Evolutionary conservation across 768 basidiomycete genomes (phyloP).

Genomic region (Porphyrellus cyaneotinctus): DNA sequence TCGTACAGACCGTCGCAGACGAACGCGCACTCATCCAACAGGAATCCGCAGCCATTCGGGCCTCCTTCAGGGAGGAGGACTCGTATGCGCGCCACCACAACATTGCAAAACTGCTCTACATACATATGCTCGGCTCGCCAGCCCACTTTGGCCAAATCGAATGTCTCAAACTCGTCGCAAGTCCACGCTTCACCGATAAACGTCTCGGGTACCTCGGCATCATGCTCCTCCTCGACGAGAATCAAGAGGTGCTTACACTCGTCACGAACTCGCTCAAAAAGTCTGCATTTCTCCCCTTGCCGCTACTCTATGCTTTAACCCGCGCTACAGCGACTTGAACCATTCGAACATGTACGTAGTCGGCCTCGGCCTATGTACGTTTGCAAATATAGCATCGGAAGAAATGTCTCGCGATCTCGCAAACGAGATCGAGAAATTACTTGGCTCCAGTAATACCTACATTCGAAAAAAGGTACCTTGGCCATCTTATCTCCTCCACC

Average conservation of each 20-base stretch:
- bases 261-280: constrained; percentile 99
- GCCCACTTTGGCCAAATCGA: constrained; percentile 99
- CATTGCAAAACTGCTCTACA: constrained; percentile 96
- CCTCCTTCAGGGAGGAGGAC: constrained; percentile 96
- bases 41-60: constrained; percentile 94
- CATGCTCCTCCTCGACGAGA: constrained; percentile 96
- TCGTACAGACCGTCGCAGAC: constrained; percentile 86
- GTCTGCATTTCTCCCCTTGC: constrained; percentile 38
- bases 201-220: constrained; percentile 95
- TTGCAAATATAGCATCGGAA: constrained; percentile 98
- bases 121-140: constrained; percentile 97
- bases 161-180: constrained; percentile 91
- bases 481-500: neutral
- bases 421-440: constrained; percentile 95
- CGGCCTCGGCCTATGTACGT: constrained; percentile 94
- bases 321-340: constrained; percentile 83
- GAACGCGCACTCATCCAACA: constrained; percentile 96
- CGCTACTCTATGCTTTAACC: constrained; percentile 8
- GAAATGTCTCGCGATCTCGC: constrained; percentile 99
- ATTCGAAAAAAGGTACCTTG: constrained; percentile 89
- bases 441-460: constrained; percentile 97
- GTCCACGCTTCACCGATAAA: constrained; percentile 94
- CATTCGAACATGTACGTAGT: constrained; percentile 99
- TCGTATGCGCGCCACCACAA: constrained; percentile 94
- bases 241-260: constrained; percentile 93